These are phyloP conservation scores for Chlamydomonas asymmetrica DNA, from an alignment of 139 green algal genomes.

Conservation along the genomic window DNA sequence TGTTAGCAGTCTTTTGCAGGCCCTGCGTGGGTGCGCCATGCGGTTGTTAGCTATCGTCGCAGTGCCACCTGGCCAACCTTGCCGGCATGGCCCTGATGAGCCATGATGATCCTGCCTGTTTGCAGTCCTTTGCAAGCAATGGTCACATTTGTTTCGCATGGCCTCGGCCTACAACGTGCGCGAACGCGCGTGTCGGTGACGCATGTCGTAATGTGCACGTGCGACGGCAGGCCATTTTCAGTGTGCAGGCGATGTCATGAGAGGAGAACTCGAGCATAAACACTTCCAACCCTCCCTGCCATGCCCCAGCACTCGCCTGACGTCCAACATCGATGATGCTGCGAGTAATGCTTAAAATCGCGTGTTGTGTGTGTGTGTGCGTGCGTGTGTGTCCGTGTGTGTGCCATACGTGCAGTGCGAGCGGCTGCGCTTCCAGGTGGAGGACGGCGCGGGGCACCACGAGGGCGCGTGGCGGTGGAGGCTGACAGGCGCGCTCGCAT, in stretches of 20 bases:
- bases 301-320: neutral
- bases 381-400: neutral
- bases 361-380: neutral
- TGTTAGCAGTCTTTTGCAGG: neutral
- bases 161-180: too few relatives aligned
- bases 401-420: conserved; percentile 12
- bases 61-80: neutral
- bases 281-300: too few relatives aligned
- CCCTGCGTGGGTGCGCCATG: neutral
- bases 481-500: conserved; percentile 43
- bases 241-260: too few relatives aligned
- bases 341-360: neutral
- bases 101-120: neutral
- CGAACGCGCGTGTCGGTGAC: too few relatives aligned
- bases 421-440: conserved; percentile 31
- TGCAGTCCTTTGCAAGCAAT: too few relatives aligned
- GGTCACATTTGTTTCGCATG: too few relatives aligned
- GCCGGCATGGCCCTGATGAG: neutral
- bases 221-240: too few relatives aligned
- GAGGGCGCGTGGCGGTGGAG: conserved; percentile 53
- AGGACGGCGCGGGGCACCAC: conserved; percentile 40
- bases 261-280: too few relatives aligned
- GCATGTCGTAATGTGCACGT: too few relatives aligned
- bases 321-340: neutral
- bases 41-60: neutral